Base-by-base conservation (phyloP, 306 rosid genomes). In the Myrica gale region DNA sequence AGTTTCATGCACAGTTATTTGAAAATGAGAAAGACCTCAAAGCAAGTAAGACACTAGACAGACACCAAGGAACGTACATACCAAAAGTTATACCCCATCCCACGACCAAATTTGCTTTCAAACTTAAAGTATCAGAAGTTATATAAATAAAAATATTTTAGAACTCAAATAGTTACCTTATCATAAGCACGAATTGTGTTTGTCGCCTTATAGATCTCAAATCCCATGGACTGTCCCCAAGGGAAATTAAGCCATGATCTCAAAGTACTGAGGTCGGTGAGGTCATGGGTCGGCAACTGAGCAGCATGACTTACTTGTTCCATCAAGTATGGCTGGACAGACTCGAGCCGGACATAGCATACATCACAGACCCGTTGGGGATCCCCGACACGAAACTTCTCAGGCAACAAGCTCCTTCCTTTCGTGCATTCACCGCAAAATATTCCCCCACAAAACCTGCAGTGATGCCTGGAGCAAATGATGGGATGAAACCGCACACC, bases 361-460 rank as follows among this genome's bases (percentile, higher is more conserved):
- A 92, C 99, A 85, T 96, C 99, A 13, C 98, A 96, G 26, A 90
- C 97, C 50, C 98, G 87, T 70, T 96, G 90, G 41, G 99, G 99
- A 81, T 96, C 92, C 32, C 89, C 85, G 43, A 78, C 91, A 60
- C 92, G 85, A 44, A 92, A 96, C 62, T 92, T 92, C 55, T 66
- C 81, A 1, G 99, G 99, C 88, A 96, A 56, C 83, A 96, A 83
- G 78, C 99, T 90, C 83, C 97, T 79, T 58, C 97, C 99, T 81
- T 81, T 92, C 17, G 97, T 87, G 79, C 99, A 95, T 17, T 84
- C 97, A 32, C 99, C 90, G 69, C 99, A 96, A 82, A 96, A 96
- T 78, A 96, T 89, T 73, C 98, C 99, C 68, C 99, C 98, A 76
- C 99, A 95, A 81, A 92, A 96, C 74, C 99, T 91, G 68, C 99